These are phyloP conservation scores for Sclerotiophoma versabilis DNA, from an alignment of 2,329 filamentous ascomycete species.

Conservation along the genomic window DNA sequence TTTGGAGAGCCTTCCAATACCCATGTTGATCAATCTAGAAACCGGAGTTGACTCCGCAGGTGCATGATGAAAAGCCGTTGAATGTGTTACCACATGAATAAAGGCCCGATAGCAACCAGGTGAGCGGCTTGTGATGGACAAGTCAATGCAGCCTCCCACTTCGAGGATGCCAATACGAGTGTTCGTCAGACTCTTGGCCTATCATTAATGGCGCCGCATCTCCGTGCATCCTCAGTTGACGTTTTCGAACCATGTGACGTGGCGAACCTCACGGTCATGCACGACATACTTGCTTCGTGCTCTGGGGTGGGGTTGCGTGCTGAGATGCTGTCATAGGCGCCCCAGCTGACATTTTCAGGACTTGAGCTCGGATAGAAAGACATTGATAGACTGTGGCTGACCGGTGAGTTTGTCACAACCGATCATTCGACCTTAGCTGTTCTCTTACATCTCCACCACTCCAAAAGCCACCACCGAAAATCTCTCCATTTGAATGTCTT, in stretches of 20 bases:
- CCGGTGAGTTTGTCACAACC: neutral
- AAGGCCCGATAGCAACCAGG: slow-evolving; percentile 11
- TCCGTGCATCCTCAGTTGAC: neutral
- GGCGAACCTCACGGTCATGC: neutral
- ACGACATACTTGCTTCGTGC: slow-evolving; percentile 12
- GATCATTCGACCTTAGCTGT: neutral
- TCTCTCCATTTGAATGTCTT: neutral
- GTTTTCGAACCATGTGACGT: slow-evolving; percentile 7
- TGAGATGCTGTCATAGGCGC: slow-evolving; percentile 4
- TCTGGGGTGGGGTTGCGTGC: neutral
- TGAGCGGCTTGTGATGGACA: slow-evolving; percentile 5
- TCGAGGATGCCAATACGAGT: neutral
- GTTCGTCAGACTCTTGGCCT: neutral
- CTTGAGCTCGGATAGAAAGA: neutral
- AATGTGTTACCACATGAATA: slow-evolving; percentile 1
- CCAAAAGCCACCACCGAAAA: neutral
- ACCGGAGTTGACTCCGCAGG: slow-evolving; percentile 5
- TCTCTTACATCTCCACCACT: neutral
- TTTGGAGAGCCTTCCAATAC: neutral
- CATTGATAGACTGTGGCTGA: neutral
- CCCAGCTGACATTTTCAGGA: neutral
- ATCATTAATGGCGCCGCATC: neutral
- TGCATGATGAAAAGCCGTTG: slow-evolving; percentile 10
- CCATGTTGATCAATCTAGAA: neutral
- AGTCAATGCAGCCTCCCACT: slow-evolving; percentile 3